These are phyloP conservation scores for Clonostachys sp. DNA, from an alignment of 2,329 filamentous ascomycete genomes.

Conservation along the genomic window DNA sequence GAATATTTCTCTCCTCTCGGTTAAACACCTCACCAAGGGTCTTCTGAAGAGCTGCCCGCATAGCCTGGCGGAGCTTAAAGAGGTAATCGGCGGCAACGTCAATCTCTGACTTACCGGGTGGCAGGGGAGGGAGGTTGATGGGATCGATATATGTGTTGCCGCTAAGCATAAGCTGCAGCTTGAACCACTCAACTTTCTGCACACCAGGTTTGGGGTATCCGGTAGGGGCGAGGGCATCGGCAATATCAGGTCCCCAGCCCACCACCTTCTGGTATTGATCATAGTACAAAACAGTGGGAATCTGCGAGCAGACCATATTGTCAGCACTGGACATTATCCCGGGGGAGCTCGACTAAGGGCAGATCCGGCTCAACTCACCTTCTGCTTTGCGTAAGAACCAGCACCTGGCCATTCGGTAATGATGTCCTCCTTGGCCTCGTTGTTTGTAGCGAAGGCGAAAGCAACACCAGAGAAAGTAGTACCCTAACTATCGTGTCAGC, in stretches of 20 bases:
- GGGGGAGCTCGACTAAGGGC: neutral
- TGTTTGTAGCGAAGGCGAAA: slow-evolving; percentile 95
- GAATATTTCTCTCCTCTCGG: slow-evolving; percentile 94
- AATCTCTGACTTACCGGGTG: slow-evolving; percentile 96
- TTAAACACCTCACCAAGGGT: slow-evolving; percentile 97
- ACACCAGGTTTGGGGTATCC: slow-evolving; percentile 97
- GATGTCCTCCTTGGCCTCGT: slow-evolving; percentile 96
- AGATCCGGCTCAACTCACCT: slow-evolving; percentile 52
- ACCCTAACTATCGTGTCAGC: slow-evolving; percentile 48
- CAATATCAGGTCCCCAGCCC: slow-evolving; percentile 98
- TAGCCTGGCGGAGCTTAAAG: slow-evolving; percentile 95
- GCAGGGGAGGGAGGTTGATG: slow-evolving; percentile 95
- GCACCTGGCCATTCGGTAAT: slow-evolving; percentile 99
- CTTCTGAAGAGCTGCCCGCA: slow-evolving; percentile 94
- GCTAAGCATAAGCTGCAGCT: slow-evolving; percentile 96
- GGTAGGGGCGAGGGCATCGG: slow-evolving; percentile 91
- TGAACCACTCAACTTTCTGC: slow-evolving; percentile 99
- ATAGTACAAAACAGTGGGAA: slow-evolving; percentile 98
- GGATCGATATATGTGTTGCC: slow-evolving; percentile 99
- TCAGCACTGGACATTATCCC: neutral
- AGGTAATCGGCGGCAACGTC: slow-evolving; percentile 99
- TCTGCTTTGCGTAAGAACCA: slow-evolving; percentile 97
- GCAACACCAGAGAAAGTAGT: slow-evolving; percentile 98
- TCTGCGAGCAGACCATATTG: slow-evolving; percentile 47
- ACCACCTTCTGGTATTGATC: slow-evolving; percentile 99